phyloP scores from a whole-genome alignment of 2,329 filamentous ascomycete species.

The Monosporascus sp. region DNA sequence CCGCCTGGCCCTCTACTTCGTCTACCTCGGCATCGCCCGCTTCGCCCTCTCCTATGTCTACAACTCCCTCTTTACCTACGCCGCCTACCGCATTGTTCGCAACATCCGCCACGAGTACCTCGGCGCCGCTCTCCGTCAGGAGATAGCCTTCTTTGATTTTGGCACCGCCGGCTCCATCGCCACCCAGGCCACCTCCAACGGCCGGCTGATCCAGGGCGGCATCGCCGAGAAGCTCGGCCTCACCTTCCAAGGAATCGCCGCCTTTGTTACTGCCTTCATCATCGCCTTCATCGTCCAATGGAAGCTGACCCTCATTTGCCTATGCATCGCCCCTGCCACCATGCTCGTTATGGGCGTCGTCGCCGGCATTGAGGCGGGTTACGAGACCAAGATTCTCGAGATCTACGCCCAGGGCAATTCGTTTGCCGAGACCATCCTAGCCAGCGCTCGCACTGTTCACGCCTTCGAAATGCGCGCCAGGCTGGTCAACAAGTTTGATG shows the following conservation, averaged over 20 bases:
- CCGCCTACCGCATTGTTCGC: constrained; percentile 38
- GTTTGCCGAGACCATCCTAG: constrained; percentile 32
- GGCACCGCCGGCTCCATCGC: constrained; percentile 25
- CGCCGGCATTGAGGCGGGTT: constrained; percentile 23
- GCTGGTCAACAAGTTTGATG: constrained; percentile 34
- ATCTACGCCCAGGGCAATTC: constrained; percentile 29
- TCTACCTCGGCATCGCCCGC: too few relatives aligned
- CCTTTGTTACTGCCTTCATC: constrained; percentile 35
- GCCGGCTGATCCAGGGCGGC: constrained; percentile 34
- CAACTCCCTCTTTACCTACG: constrained; percentile 32
- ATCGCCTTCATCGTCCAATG: constrained; percentile 36
- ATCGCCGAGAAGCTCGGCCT: constrained; percentile 36
- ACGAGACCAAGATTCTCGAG: constrained; percentile 8
- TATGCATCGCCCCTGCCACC: constrained; percentile 11
- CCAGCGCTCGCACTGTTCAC: constrained; percentile 36
- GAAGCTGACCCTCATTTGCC: constrained; percentile 37
- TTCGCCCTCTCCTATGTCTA: constrained; percentile 17
- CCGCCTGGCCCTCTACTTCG: constrained; percentile 3
- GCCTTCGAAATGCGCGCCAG: constrained; percentile 37
- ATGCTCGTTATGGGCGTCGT: constrained; percentile 34
- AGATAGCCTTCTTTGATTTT: constrained; percentile 35
- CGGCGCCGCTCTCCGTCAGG: constrained; percentile 35
- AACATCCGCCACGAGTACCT: constrained; percentile 28
- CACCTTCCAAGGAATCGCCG: constrained; percentile 33
- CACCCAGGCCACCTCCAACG: constrained; percentile 37